A percentile compares a stretch with the other conserved stretches of the same genome.
Evolutionary conservation across 2,329 filamentous ascomycete genomes (phyloP).

Genomic region (Myriosclerotinia scirpicola): DNA sequence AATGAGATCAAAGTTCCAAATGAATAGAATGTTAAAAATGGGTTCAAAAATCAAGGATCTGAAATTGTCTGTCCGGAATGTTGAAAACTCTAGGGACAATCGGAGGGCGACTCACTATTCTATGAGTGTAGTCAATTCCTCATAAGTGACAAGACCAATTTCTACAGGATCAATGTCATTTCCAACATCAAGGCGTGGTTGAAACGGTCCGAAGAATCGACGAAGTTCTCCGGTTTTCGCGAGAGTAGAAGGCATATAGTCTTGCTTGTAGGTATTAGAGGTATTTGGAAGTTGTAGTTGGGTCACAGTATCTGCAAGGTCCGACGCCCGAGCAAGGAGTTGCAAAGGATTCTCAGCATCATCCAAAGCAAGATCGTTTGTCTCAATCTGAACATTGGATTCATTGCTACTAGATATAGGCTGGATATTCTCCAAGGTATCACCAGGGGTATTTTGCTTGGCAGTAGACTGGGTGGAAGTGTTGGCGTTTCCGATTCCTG

Average conservation of each 20-base stretch:
- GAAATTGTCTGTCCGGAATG: not conserved
- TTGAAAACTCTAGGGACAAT: not conserved
- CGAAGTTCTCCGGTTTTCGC: slow-evolving; percentile 48
- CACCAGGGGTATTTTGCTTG: not conserved
- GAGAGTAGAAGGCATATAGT: slow-evolving; percentile 1
- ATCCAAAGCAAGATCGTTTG: slow-evolving; percentile 61
- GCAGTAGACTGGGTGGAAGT: slow-evolving; percentile 25
- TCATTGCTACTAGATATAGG: not conserved
- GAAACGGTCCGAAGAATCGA: slow-evolving; percentile 65
- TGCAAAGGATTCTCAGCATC: slow-evolving; percentile 76
- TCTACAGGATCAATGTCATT: slow-evolving; percentile 67
- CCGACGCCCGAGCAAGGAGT: slow-evolving; percentile 69
- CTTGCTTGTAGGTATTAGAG: slow-evolving; percentile 8
- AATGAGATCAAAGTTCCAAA: not conserved
- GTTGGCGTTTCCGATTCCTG: slow-evolving; percentile 28
- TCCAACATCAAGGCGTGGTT: slow-evolving; percentile 62
- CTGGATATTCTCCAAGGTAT: not conserved
- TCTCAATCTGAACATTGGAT: not conserved
- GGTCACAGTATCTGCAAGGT: slow-evolving; percentile 46
- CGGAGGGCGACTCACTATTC: slow-evolving; percentile 52
- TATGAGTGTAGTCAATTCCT: slow-evolving; percentile 65
- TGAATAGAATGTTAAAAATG: not conserved
- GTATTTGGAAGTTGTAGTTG: slow-evolving; percentile 18
- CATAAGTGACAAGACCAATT: slow-evolving; percentile 64
- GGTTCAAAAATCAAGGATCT: not conserved